Percentiles rank a stretch among this genome's conserved stretches.
Conservation (phyloP, 306 rosid species). For the Rosa rugosa region DNA sequence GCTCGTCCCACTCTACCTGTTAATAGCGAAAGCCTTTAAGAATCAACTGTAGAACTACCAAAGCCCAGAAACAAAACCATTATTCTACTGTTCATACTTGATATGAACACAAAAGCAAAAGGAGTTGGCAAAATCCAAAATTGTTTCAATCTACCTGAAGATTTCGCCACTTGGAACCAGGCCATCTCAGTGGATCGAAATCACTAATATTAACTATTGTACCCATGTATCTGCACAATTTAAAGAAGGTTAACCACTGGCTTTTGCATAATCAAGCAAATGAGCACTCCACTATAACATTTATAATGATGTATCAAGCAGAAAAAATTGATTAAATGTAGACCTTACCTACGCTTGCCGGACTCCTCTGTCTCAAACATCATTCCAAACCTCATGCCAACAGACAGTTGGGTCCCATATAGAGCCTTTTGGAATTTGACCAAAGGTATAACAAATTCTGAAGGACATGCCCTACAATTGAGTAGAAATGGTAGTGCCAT, state of each 20-base stretch:
- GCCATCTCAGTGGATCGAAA: slow-evolving; percentile 94
- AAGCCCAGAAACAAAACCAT: not conserved
- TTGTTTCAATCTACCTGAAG: slow-evolving; percentile 59
- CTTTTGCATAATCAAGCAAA: not conserved
- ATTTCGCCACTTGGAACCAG: slow-evolving; percentile 96
- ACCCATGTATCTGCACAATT: slow-evolving; percentile 80
- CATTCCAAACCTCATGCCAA: slow-evolving; percentile 99
- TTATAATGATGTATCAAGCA: not conserved
- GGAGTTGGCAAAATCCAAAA: not conserved
- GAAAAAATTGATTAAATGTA: not conserved
- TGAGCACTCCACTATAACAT: not conserved
- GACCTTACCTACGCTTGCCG: slow-evolving; percentile 81
- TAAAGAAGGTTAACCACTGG: slow-evolving; percentile 13
- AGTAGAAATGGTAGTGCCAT: slow-evolving; percentile 12
- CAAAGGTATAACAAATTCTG: slow-evolving; percentile 91
- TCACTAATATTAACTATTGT: slow-evolving; percentile 77
- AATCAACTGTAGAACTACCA: slow-evolving; percentile 7
- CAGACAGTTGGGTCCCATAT: slow-evolving; percentile 80
- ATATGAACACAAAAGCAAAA: not conserved
- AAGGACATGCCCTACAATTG: slow-evolving; percentile 84
- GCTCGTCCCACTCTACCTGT: slow-evolving; percentile 99
- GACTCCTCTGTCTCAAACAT: slow-evolving; percentile 99
- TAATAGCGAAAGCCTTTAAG: not conserved
- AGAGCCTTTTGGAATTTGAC: slow-evolving; percentile 73
- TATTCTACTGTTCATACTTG: not conserved